Percentiles rank a stretch among this genome's conserved stretches.
Conservation (phyloP, 2,329 filamentous ascomycete species). For the Pestalotiopsis sp. region DNA sequence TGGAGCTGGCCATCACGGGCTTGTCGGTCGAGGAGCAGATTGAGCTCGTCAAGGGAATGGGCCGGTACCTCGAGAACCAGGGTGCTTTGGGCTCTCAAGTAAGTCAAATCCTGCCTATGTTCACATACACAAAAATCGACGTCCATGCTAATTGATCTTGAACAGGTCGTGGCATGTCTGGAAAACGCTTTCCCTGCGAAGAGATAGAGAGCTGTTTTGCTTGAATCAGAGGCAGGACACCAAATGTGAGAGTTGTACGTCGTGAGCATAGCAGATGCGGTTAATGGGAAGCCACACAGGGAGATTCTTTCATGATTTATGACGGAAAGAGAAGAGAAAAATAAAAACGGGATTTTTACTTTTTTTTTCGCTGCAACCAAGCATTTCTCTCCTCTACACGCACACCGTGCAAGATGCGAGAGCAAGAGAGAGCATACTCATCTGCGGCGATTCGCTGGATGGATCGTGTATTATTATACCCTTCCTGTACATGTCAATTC, state of each 20-base stretch:
- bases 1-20: slow-evolving; percentile 91
- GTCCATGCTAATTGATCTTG: not conserved
- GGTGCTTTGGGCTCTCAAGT: slow-evolving; percentile 48
- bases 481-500: not conserved
- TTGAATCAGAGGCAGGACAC: not conserved
- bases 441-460: not conserved
- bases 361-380: not conserved
- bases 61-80: slow-evolving; percentile 67
- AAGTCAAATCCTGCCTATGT: slow-evolving; percentile 20
- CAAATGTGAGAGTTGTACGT: not conserved
- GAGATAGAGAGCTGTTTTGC: not conserved
- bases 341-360: not conserved
- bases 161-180: slow-evolving; percentile 12
- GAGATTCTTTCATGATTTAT: slow-evolving; percentile 7
- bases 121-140: not conserved
- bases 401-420: too few species aligned
- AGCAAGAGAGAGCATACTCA: not conserved
- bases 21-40: slow-evolving; percentile 86
- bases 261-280: not conserved
- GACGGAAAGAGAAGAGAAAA: slow-evolving; percentile 3
- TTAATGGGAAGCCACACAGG: not conserved
- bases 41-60: slow-evolving; percentile 71
- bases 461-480: slow-evolving; percentile 3
- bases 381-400: not conserved
- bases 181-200: slow-evolving; percentile 5